Percentiles rank a stretch among this genome's conserved stretches.
phyloP scores from a whole-genome alignment of 2,329 filamentous ascomycete species.

The Alternaria arbusti region DNA sequence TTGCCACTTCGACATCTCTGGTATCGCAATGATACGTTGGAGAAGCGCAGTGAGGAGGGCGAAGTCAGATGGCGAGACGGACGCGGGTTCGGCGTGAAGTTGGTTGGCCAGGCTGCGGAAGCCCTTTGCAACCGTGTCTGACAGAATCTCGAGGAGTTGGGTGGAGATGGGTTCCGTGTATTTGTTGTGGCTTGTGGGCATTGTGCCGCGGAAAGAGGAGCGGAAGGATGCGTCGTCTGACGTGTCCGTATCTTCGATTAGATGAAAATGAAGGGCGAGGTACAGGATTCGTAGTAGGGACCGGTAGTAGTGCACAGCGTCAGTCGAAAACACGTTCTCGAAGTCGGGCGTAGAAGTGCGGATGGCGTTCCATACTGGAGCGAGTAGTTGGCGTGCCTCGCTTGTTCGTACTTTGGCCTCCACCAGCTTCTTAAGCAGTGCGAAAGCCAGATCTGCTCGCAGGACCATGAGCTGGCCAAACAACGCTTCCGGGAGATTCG shows the following conservation, averaged over 20 bases:
- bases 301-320: constrained; percentile 76
- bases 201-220: constrained; percentile 45
- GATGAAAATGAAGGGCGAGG: constrained; percentile 74
- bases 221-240: constrained; percentile 32
- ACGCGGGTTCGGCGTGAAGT: constrained; percentile 75
- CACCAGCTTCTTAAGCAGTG: constrained; percentile 80
- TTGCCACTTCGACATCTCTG: constrained; percentile 72
- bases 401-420: constrained; percentile 58
- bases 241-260: constrained; percentile 44
- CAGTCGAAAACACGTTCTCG: constrained; percentile 62
- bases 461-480: constrained; percentile 78
- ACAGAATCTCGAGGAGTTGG: constrained; percentile 76
- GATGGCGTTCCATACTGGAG: constrained; percentile 67
- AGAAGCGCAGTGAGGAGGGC: constrained; percentile 86
- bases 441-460: constrained; percentile 80
- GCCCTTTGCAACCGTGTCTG: constrained; percentile 78
- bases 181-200: constrained; percentile 53
- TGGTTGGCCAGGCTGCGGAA: constrained; percentile 82
- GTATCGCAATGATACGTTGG: constrained; percentile 81
- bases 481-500: constrained; percentile 77
- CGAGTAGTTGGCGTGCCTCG: constrained; percentile 62
- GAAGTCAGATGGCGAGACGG: constrained; percentile 78
- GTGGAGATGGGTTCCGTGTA: constrained; percentile 35
- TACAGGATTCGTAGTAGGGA: constrained; percentile 85
- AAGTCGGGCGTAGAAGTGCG: constrained; percentile 62